phyloP scores from a whole-genome alignment of 768 basidiomycete species.

The Rhizopogon vulgaris region DNA sequence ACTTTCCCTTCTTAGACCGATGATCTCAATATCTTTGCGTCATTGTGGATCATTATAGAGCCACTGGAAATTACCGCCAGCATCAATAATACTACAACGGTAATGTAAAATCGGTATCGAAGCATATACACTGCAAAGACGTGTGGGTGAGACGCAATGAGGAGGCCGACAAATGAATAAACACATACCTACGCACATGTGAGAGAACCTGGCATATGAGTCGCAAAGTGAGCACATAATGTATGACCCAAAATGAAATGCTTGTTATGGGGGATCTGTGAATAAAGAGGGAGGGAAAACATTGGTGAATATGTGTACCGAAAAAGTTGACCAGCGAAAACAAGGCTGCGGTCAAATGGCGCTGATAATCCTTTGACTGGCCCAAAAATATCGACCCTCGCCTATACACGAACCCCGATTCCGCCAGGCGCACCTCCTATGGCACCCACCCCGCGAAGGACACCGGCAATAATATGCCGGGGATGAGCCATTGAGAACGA shows the following conservation, averaged over 20 bases:
- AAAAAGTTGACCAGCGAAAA: not conserved
- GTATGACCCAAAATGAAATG: not conserved
- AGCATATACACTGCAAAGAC: not conserved
- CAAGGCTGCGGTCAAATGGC: not conserved
- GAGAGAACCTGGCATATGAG: too few species aligned
- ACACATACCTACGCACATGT: too few species aligned
- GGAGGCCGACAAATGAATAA: not conserved
- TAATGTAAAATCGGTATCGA: not conserved
- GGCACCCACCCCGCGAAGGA: constrained; percentile 38
- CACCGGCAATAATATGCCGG: constrained; percentile 27
- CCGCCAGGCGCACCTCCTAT: constrained; percentile 15
- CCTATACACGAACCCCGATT: not conserved
- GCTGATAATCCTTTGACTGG: not conserved
- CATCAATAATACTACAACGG: too few species aligned
- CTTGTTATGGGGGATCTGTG: too few species aligned
- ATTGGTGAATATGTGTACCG: too few species aligned
- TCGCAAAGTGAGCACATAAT: not conserved
- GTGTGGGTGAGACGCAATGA: too few species aligned
- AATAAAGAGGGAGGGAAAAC: not conserved
- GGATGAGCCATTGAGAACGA: constrained; percentile 11
- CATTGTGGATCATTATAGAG: too few species aligned
- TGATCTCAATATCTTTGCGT: too few species aligned
- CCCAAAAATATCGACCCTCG: not conserved
- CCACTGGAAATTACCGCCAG: too few species aligned
- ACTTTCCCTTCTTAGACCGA: too few species aligned